Percentiles rank a stretch among this genome's conserved stretches.
phyloP scores from a whole-genome alignment of 495 filamentous ascomycete genomes.

The Hyaloscypha bicolor region DNA sequence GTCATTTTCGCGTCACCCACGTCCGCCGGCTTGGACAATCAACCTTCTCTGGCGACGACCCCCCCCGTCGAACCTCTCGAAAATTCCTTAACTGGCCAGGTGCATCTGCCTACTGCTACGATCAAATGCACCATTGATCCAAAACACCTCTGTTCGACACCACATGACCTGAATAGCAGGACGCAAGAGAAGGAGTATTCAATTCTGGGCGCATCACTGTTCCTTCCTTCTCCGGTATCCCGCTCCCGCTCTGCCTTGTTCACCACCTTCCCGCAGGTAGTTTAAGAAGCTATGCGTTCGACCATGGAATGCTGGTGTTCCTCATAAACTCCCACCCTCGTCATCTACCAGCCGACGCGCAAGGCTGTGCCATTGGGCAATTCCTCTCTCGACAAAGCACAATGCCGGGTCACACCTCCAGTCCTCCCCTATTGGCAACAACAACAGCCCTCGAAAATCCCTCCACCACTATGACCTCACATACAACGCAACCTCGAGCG shows the following conservation, averaged over 20 bases:
- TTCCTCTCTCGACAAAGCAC: slow-evolving; percentile 12
- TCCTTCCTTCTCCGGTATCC: not conserved
- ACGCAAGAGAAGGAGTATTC: not conserved
- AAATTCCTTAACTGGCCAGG: slow-evolving; percentile 25
- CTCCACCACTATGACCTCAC: slow-evolving; percentile 4
- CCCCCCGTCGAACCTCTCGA: slow-evolving; percentile 14
- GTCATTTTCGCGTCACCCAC: not conserved
- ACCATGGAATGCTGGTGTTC: slow-evolving; percentile 19
- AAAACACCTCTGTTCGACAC: slow-evolving; percentile 1
- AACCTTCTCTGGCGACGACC: not conserved
- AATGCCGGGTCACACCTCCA: slow-evolving; percentile 15
- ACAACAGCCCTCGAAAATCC: slow-evolving; percentile 5
- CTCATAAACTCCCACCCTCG: slow-evolving; percentile 19
- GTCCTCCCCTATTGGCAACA: slow-evolving; percentile 13
- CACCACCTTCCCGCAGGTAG: slow-evolving; percentile 11
- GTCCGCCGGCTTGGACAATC: slow-evolving; percentile 24
- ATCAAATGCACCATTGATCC: slow-evolving; percentile 23
- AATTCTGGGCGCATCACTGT: not conserved
- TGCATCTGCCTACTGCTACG: slow-evolving; percentile 23
- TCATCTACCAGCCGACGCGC: slow-evolving; percentile 17
- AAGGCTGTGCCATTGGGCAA: slow-evolving; percentile 31
- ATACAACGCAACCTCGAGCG: slow-evolving; percentile 13
- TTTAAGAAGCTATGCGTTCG: slow-evolving; percentile 29
- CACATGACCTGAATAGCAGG: slow-evolving; percentile 27
- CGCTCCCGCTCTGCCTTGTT: slow-evolving; percentile 1